A percentile compares a stretch with the other conserved stretches of the same genome.
Conservation (phyloP, 2,329 filamentous ascomycete species). For the Leptoxyphium fumago region DNA sequence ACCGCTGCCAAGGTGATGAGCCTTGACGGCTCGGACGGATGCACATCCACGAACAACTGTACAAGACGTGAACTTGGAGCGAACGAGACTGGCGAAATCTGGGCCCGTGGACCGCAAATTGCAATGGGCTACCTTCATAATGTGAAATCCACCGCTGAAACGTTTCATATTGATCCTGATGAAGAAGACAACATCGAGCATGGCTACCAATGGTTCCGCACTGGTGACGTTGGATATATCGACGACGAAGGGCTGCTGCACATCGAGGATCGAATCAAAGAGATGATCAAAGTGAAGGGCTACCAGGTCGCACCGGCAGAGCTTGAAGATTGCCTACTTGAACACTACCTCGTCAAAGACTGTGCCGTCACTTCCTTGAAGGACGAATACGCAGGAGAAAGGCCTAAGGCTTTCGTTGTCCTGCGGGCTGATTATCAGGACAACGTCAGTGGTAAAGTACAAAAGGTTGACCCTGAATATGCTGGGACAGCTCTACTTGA, state of each 20-base stretch:
- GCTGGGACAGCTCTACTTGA: slow-evolving; percentile 33
- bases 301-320: slow-evolving; percentile 46
- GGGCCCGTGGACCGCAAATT: slow-evolving; percentile 3
- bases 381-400: slow-evolving; percentile 40
- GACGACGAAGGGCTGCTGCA: slow-evolving; percentile 39
- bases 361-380: slow-evolving; percentile 36
- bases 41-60: slow-evolving; percentile 24
- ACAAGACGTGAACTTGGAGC: slow-evolving; percentile 28
- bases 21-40: slow-evolving; percentile 26
- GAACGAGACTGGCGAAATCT: slow-evolving; percentile 32
- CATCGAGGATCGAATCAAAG: slow-evolving; percentile 46
- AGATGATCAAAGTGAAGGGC: slow-evolving; percentile 51
- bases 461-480: slow-evolving; percentile 23
- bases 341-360: slow-evolving; percentile 39
- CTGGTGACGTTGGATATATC: slow-evolving; percentile 39
- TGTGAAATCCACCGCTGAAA: slow-evolving; percentile 14
- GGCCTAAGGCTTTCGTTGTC: slow-evolving; percentile 41
- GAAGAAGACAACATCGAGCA: slow-evolving; percentile 16
- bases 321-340: slow-evolving; percentile 44
- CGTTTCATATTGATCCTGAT: slow-evolving; percentile 12
- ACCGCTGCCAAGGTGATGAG: slow-evolving; percentile 46
- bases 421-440: slow-evolving; percentile 16
- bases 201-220: slow-evolving; percentile 38
- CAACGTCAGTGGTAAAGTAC: slow-evolving; percentile 37
- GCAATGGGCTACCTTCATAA: slow-evolving; percentile 5